Evolutionary conservation across 371 early-diverging fungal species (phyloP), one percentile per base, ranked within the genome.

Genomic region (Fennellomyces sp.): DNA sequence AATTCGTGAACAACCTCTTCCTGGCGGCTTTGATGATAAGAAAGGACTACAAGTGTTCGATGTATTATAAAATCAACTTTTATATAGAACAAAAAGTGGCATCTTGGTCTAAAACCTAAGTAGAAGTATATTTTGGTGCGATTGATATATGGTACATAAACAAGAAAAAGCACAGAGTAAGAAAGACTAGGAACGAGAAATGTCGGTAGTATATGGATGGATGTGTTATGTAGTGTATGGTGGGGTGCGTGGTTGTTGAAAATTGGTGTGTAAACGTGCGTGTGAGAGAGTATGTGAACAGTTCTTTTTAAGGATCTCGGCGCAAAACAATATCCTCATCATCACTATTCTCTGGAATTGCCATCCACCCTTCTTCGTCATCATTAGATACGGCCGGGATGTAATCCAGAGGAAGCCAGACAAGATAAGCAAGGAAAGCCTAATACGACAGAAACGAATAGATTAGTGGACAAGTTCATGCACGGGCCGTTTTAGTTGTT

Each of bases 1-100:
- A 84, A 2, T 82, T 82, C 66, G 72, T 82, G 58, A 84, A 82
- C 61, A 81, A 81, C 39, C 74, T 82, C 33, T 72, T 82, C 53
- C 73, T 76, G 2, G 67, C 81, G 10, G 72, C 80, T 39, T 70
- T 78, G 82, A 76, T 42, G 42, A 70, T 17, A 75, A 79, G 35
- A 72, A 82, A 63, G 77, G 78, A 5, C 60, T 81, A 38, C 59
- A 69, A 11, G 72, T 76, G 27, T 84, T 84, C 53, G 78, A 78
- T 21, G 66, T 78, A 19, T 48, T 68, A 61, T 83, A 75, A 65
- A 25, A n/a, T n/a, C n/a, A n/a, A n/a, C n/a, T n/a, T n/a, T n/a
- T n/a, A n/a, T n/a, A n/a, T n/a, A n/a, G n/a, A n/a, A n/a, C n/a
- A n/a, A n/a, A n/a, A n/a, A n/a, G n/a, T n/a, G n/a, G n/a, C n/a